phyloP scores from a whole-genome alignment of 2,329 filamentous ascomycete species.

The Ceratocystis lukuohia region DNA sequence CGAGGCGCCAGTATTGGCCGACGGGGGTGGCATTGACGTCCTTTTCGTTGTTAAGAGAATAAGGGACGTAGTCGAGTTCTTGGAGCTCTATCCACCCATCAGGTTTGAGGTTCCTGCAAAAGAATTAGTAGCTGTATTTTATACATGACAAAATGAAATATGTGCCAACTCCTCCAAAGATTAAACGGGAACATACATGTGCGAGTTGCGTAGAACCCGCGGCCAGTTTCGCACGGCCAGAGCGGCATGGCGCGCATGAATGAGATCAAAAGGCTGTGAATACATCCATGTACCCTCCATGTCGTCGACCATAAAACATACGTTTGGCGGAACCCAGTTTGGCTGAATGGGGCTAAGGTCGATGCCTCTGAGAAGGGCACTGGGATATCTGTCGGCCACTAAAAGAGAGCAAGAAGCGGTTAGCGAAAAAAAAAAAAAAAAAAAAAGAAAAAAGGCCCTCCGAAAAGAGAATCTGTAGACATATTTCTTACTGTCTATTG shows the following conservation, averaged over 20 bases:
- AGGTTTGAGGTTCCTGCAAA: conserved; percentile 35
- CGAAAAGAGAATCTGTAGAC: background rate
- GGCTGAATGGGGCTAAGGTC: conserved; percentile 48
- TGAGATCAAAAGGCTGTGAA: conserved; percentile 43
- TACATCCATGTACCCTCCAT: conserved; percentile 44
- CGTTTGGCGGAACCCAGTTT: conserved; percentile 40
- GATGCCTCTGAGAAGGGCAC: conserved; percentile 37
- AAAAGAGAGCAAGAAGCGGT: background rate
- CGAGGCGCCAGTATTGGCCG: conserved; percentile 34
- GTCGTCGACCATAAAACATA: conserved; percentile 44
- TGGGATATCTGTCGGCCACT: conserved; percentile 32
- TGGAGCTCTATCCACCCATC: conserved; percentile 44
- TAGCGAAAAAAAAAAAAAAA: conserved; percentile 21
- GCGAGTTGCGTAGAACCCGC: conserved; percentile 33
- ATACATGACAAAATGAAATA: background rate
- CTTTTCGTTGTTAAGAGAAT: conserved; percentile 30
- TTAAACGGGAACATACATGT: conserved; percentile 30
- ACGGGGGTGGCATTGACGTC: conserved; percentile 32
- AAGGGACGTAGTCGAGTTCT: conserved; percentile 39
- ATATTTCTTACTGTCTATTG: conserved; percentile 36
- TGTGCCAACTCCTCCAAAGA: no score
- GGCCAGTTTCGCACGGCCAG: conserved; percentile 45
- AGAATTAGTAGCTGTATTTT: conserved; percentile 3
- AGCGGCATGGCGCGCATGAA: conserved; percentile 45
- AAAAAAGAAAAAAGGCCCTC: background rate